A percentile compares a stretch with the other conserved stretches of the same genome.
These are phyloP conservation scores for Vaccinium corymbosum DNA, from an alignment of 148 eudicot genomes.

Conservation along the genomic window DNA sequence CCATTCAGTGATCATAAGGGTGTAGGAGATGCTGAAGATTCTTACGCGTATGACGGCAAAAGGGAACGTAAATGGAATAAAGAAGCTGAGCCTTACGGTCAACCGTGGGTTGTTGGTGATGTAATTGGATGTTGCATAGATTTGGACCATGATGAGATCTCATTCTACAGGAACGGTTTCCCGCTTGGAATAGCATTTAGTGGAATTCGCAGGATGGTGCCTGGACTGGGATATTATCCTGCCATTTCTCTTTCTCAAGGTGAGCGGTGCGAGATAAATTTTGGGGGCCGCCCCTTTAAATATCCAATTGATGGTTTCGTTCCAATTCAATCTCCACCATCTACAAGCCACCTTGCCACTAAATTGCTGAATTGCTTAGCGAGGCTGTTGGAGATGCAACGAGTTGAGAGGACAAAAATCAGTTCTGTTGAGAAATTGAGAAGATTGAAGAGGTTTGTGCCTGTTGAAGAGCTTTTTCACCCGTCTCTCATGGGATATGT, in stretches of 20 bases:
- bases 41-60: constrained; percentile 93
- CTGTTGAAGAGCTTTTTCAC: constrained; percentile 58
- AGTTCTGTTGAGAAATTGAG: constrained; percentile 71
- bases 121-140: constrained; percentile 95
- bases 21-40: constrained; percentile 98
- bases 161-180: constrained; percentile 72
- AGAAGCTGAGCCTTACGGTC: constrained; percentile 77
- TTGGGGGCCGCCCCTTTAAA: constrained; percentile 81
- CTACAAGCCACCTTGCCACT: constrained; percentile 36
- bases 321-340: constrained; percentile 72
- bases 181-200: constrained; percentile 83
- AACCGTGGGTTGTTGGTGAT: constrained; percentile 91
- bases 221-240: constrained; percentile 83
- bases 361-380: constrained; percentile 65
- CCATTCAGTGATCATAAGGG: constrained; percentile 89
- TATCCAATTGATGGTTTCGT: constrained; percentile 67
- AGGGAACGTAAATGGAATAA: constrained; percentile 82
- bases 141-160: constrained; percentile 60
- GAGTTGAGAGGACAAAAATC: constrained; percentile 47
- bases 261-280: constrained; percentile 85
- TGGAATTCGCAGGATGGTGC: constrained; percentile 74
- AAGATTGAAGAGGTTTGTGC: constrained; percentile 80
- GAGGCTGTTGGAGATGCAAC: constrained; percentile 65
- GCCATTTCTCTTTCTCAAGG: constrained; percentile 92
- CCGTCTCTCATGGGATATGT: constrained; percentile 76